phyloP scores from a whole-genome alignment of 805 yeast genomes.

The Yamadazyma tumulicola region DNA sequence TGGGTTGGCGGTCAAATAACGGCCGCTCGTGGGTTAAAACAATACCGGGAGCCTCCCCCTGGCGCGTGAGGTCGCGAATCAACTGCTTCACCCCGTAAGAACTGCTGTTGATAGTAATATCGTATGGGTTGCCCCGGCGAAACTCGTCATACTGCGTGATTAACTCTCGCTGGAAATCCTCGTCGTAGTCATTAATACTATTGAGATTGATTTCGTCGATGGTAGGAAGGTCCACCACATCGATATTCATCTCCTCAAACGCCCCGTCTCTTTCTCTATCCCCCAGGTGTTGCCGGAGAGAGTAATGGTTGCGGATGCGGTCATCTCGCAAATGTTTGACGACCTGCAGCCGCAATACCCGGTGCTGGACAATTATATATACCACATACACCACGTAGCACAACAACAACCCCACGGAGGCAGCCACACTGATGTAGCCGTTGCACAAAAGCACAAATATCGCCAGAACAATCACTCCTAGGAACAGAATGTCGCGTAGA shows the following conservation, averaged over 20 bases:
- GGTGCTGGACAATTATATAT: constrained; percentile 34
- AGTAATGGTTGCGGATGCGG: constrained; percentile 21
- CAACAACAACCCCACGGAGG: constrained; percentile 54
- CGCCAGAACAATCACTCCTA: constrained; percentile 47
- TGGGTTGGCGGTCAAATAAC: constrained; percentile 3
- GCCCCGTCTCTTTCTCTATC: too few species aligned
- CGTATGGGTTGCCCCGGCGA: constrained; percentile 8
- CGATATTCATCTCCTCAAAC: neutral
- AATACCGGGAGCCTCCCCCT: constrained; percentile 4
- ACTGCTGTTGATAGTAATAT: constrained; percentile 8
- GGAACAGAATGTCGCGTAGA: constrained; percentile 58
- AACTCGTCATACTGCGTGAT: constrained; percentile 11
- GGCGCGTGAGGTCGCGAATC: constrained; percentile 28
- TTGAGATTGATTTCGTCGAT: constrained; percentile 21
- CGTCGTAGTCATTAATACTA: constrained; percentile 10
- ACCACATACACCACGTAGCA: constrained; percentile 59
- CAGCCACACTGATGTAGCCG: constrained; percentile 51
- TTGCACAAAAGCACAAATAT: constrained; percentile 52
- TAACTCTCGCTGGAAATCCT: constrained; percentile 12
- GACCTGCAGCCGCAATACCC: constrained; percentile 14
- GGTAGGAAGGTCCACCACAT: constrained; percentile 18
- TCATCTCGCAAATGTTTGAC: constrained; percentile 15
- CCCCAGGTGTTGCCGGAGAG: too few species aligned
- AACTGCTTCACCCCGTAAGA: constrained; percentile 27
- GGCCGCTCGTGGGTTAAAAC: constrained; percentile 8